phyloP scores from a whole-genome alignment of 148 eudicot genomes.

The Cornus suecica region DNA sequence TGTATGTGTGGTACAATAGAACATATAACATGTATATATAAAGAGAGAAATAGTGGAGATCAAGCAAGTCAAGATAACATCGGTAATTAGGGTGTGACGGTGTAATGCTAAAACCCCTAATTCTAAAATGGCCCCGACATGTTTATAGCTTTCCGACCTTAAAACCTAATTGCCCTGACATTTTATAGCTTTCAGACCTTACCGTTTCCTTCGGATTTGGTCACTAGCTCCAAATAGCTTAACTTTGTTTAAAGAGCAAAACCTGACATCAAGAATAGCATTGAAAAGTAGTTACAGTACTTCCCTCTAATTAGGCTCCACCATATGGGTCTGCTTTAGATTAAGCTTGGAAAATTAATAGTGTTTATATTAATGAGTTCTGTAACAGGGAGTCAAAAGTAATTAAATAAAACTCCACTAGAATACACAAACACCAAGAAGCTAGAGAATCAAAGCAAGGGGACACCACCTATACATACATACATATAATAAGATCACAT shows the following conservation, averaged over 20 bases:
- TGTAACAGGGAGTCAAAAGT: background rate
- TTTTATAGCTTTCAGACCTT: too few relatives aligned
- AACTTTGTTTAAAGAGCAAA: too few relatives aligned
- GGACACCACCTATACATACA: constrained; percentile 3
- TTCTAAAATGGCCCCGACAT: too few relatives aligned
- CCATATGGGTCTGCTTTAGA: background rate
- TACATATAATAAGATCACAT: background rate
- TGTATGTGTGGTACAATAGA: too few relatives aligned
- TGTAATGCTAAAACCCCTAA: too few relatives aligned
- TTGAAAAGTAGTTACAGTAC: background rate
- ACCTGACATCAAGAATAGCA: too few relatives aligned
- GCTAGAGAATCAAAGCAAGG: constrained; percentile 13
- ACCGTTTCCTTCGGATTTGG: background rate
- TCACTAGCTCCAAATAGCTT: background rate
- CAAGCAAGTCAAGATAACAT: too few relatives aligned
- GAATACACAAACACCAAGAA: constrained; percentile 24
- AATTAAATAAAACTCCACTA: background rate
- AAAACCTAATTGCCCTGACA: background rate
- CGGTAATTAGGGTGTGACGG: too few relatives aligned
- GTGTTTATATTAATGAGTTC: background rate
- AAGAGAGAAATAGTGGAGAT: too few relatives aligned
- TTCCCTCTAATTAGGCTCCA: background rate
- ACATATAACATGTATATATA: too few relatives aligned
- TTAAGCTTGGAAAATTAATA: background rate
- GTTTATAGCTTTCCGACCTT: too few relatives aligned